Evolutionary conservation across 768 basidiomycete species (phyloP), one percentile per base, ranked within the genome.

Genomic region (Tricholoma bakamatsutake): DNA sequence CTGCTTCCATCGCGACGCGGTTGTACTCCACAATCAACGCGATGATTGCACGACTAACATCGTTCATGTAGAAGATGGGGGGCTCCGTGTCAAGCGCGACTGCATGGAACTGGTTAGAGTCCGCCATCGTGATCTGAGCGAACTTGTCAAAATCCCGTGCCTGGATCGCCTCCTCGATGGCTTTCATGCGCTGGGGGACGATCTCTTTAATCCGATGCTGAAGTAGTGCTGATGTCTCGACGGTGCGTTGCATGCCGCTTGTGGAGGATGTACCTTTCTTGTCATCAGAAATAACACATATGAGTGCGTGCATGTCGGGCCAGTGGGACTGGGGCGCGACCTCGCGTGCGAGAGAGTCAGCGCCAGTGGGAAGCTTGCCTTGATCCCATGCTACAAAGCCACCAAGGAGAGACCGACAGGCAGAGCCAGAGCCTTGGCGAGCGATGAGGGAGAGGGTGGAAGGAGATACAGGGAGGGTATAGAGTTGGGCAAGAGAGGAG

Each of bases 11-110:
- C 1, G 83, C 76, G 18, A 90, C 76, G 17, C 95, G 83, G 74
- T 99, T 99, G 76, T 93, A 85, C 73, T 98, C 97, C 40, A 89
- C 87, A 61, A 99, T 79, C 65, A 98, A 72, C 5, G 86, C 77
- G 67, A 99, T 92, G 73, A 99, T 92, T n/a, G 91, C 71, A n/a
- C 90, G 81, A 55, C 86, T 89, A 63, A 96, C 92, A 72, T 99
- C 97, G 76, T 98, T 98, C 84, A 99, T 87, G 78, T 99, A 99
- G 71, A 99, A 98, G 72, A 98, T 98, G 42, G 97, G 97, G 1
- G 97, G 97, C 42, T 88, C 84, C 0, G 97, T 98, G 73, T 99
- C 97, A 60, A 98, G 86, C 50, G 90, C 90, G 61, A 98, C 93
- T 27, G 97, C 94, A 67, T 99, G 97, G 84, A 99, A 99, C 75